phyloP scores from a whole-genome alignment of 73 alveolate species.

The Symbiodinium natans region DNA sequence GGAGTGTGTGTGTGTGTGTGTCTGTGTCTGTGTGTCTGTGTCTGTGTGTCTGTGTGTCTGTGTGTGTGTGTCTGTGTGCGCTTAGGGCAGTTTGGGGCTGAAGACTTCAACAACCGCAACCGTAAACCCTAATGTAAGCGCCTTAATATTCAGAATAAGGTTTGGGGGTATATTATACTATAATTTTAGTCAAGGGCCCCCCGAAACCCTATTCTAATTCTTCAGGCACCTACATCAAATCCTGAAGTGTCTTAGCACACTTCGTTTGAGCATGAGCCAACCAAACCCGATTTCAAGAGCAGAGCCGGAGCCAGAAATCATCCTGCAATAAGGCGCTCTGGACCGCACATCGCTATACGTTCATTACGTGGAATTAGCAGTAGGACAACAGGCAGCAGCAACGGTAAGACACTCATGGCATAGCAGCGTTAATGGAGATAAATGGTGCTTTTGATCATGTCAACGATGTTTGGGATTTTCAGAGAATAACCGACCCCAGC shows the following conservation, averaged over 20 bases:
- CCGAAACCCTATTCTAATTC: no score
- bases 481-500: background rate
- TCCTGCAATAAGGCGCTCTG: background rate
- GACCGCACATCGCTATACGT: background rate
- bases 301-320: background rate
- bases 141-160: background rate
- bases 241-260: background rate
- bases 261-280: background rate
- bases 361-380: background rate
- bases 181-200: no score
- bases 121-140: background rate
- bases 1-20: no score
- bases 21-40: no score
- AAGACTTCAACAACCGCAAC: background rate
- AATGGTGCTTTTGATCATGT: background rate
- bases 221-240: background rate
- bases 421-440: background rate
- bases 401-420: background rate
- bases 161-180: background rate
- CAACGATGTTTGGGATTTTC: background rate
- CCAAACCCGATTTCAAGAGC: background rate
- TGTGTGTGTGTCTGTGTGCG: no score
- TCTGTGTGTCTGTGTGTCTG: no score
- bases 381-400: constrained; percentile 14
- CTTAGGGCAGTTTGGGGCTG: background rate